Evolutionary conservation across 495 filamentous ascomycete genomes (phyloP).

Genomic region (Neurospora sp.): DNA sequence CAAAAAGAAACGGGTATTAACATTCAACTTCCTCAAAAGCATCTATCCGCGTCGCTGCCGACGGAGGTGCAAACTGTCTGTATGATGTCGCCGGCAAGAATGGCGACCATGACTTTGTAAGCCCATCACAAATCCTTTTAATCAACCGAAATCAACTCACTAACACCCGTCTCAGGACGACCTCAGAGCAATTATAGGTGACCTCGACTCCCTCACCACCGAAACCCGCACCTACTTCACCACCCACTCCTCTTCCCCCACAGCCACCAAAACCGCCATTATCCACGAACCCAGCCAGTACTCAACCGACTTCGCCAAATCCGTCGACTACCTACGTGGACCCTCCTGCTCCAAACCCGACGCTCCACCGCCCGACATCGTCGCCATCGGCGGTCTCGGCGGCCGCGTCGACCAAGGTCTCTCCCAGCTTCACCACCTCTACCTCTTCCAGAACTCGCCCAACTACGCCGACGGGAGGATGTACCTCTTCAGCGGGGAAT

Average conservation of each 20-base stretch:
- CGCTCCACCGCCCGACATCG: constrained; percentile 33
- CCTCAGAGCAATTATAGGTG: constrained; percentile 68
- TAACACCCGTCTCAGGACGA: constrained; percentile 32
- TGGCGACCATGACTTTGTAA: constrained; percentile 13
- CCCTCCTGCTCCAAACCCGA: background rate
- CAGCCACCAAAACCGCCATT: constrained; percentile 37
- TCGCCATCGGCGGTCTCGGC: constrained; percentile 73
- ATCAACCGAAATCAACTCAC: background rate
- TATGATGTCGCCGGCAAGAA: constrained; percentile 40
- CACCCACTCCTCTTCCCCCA: constrained; percentile 29
- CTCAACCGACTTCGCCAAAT: constrained; percentile 63
- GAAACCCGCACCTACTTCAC: constrained; percentile 51
- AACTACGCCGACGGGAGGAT: constrained; percentile 38
- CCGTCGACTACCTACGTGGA: constrained; percentile 40
- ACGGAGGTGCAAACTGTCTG: constrained; percentile 82
- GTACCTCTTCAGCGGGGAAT: constrained; percentile 68
- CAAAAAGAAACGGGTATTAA: background rate
- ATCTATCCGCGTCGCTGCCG: constrained; percentile 59
- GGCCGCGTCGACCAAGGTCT: constrained; percentile 89
- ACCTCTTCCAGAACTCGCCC: constrained; percentile 42
- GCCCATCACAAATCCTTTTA: background rate
- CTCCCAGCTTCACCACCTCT: constrained; percentile 73
- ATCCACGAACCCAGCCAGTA: constrained; percentile 66
- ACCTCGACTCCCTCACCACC: constrained; percentile 71
- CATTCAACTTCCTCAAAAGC: constrained; percentile 27